phyloP scores from a whole-genome alignment of 805 yeast species.

The Myxozyma sirexii region DNA sequence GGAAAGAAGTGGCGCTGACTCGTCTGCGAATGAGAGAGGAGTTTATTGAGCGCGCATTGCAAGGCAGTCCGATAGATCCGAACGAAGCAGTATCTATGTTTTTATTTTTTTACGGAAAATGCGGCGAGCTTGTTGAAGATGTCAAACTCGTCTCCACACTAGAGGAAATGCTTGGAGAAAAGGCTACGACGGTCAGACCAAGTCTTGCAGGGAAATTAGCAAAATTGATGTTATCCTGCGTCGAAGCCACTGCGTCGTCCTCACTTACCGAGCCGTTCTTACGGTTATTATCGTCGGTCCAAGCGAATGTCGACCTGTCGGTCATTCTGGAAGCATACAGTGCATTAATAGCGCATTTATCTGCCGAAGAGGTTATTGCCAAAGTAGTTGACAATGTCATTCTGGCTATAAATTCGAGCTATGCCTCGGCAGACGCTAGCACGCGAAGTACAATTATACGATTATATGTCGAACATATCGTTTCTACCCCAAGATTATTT shows the following conservation, averaged over 20 bases:
- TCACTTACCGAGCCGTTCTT: conserved; percentile 14
- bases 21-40: conserved; percentile 17
- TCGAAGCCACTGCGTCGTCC: neutral
- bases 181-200: neutral
- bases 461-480: conserved; percentile 2
- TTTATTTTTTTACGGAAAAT: conserved; percentile 24
- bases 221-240: conserved; percentile 10
- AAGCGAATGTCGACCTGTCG: conserved; percentile 13
- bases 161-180: conserved; percentile 1
- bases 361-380: neutral
- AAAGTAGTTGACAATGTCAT: conserved; percentile 16
- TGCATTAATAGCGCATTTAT: neutral
- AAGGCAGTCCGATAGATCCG: neutral
- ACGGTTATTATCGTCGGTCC: conserved; percentile 13
- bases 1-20: conserved; percentile 14
- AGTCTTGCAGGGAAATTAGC: conserved; percentile 13
- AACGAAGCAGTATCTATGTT: conserved; percentile 16
- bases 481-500: conserved; percentile 25
- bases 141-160: conserved; percentile 10
- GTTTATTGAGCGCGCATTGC: conserved; percentile 6
- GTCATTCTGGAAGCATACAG: conserved; percentile 21
- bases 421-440: neutral
- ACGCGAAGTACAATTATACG: neutral
- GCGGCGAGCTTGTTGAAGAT: conserved; percentile 6
- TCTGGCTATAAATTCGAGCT: neutral